Conservation (phyloP, 2,329 filamentous ascomycete genomes). For the Fusarium anguioides region DNA sequence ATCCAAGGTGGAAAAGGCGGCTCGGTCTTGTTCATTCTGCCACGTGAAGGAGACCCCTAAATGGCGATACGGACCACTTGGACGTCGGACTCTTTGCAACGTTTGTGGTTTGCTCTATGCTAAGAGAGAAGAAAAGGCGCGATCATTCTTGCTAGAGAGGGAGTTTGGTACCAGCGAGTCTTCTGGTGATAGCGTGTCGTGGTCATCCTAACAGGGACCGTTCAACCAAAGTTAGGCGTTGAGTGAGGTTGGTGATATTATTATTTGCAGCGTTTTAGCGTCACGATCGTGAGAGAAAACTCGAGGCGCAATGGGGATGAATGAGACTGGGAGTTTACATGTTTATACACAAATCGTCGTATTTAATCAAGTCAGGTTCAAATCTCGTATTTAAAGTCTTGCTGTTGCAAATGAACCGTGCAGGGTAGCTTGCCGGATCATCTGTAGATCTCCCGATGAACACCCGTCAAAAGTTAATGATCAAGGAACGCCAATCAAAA, state of each 20-base stretch:
- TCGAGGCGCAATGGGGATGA: background rate
- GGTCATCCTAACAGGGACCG: background rate
- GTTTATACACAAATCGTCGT: too few species aligned
- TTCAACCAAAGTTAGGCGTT: too few species aligned
- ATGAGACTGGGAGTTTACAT: too few species aligned
- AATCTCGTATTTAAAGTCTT: background rate
- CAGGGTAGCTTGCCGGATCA: background rate
- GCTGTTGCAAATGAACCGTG: background rate
- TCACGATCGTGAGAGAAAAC: background rate
- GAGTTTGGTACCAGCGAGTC: background rate
- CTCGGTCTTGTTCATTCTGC: background rate
- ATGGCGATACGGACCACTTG: slow-evolving; percentile 13
- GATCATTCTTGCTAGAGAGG: background rate
- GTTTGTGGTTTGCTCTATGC: slow-evolving; percentile 21
- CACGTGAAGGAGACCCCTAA: slow-evolving; percentile 5
- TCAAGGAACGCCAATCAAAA: background rate
- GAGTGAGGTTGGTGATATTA: background rate
- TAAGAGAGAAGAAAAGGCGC: background rate
- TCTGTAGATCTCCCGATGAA: background rate
- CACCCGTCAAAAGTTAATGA: background rate
- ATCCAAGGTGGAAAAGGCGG: background rate
- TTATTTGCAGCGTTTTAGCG: background rate
- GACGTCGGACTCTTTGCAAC: slow-evolving; percentile 11
- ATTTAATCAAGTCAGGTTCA: background rate
- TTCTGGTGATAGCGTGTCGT: background rate